Evolutionary conservation across 2,329 filamentous ascomycete species (phyloP).

Genomic region (Cladophialophora carrionii): DNA sequence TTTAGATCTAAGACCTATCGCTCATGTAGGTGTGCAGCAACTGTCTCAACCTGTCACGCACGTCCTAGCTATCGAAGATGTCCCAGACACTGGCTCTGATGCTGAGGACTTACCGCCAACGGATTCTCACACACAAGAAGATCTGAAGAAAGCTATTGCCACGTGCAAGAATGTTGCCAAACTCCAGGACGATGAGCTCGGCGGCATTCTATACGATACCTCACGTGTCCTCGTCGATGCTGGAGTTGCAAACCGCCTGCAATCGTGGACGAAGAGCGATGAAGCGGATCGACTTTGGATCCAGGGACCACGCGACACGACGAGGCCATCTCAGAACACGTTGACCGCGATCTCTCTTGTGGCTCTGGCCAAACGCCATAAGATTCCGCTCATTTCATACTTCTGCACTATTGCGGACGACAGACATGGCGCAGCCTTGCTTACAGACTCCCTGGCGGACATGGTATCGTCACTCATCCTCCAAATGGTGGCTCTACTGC

Average conservation of each 20-base stretch:
- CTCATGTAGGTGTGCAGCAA: not conserved
- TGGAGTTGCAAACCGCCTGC: not conserved
- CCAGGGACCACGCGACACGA: not conserved
- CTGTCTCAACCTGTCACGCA: not conserved
- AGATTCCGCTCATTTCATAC: not conserved
- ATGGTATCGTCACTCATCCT: not conserved
- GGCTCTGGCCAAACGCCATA: not conserved
- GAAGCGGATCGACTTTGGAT: not conserved
- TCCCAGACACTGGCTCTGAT: not conserved
- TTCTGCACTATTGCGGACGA: not conserved
- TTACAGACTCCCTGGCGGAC: not conserved
- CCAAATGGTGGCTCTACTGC: not conserved
- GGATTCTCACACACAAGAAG: not conserved
- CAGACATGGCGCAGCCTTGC: not conserved
- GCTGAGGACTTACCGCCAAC: not conserved
- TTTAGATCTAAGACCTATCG: not conserved
- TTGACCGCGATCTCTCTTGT: not conserved
- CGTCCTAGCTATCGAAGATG: not conserved
- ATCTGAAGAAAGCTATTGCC: not conserved
- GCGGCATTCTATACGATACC: not conserved
- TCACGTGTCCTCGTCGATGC: not conserved
- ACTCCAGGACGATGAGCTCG: not conserved
- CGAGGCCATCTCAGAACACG: not conserved
- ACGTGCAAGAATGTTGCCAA: not conserved
- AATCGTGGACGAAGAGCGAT: not conserved